Base-by-base conservation (phyloP, 805 yeast species). In the Candida insectorum region DNA sequence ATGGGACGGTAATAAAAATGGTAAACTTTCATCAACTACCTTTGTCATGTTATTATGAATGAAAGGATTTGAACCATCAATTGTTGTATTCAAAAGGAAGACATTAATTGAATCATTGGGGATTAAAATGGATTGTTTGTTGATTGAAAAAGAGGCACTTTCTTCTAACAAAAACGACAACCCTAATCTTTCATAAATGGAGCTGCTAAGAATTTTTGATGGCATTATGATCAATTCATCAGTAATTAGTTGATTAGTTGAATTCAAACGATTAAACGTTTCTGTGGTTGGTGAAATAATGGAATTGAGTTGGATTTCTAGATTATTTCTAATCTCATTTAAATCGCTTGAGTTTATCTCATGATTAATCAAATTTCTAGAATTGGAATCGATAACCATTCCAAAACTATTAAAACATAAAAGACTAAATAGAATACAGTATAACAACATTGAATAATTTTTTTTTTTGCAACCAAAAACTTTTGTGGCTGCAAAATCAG, bases 51-150 rank as follows among this genome's bases (percentile, higher is more conserved):
- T 46, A 27, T 28, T 23, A 11, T 45, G 25, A 26, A 20, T 17
- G 10, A 18, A 5, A 1, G 41, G 39, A 18, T 33, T 15, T 8
- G 26, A 13, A 12, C 31, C n/a, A 34, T 34, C 13, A 10, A 23
- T 27, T 36, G 38, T 45, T 4, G 63, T 50, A 36, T 68, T 66
- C 51, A 68, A 67, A 10, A 71, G 25, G 41, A 71, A 67, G 26
- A 66, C 43, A 2, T 56, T 61, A 16, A 50, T 51, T 6, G 64
- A 49, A 15, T 47, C 52, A 19, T 51, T 41, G 0, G 75, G 75
- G 3, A 69, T 36, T 14, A 45, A 44, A 8, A 58, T 37, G 3
- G 30, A 33, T 34, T 43, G 29, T 34, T 33, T 21, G 29, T 34
- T 30, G 12, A 43, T 23, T 15, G 23, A 19, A n/a, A 40, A 33